Base-by-base conservation (phyloP, 129 eudicot genomes). In the Tagetes patula region DNA sequence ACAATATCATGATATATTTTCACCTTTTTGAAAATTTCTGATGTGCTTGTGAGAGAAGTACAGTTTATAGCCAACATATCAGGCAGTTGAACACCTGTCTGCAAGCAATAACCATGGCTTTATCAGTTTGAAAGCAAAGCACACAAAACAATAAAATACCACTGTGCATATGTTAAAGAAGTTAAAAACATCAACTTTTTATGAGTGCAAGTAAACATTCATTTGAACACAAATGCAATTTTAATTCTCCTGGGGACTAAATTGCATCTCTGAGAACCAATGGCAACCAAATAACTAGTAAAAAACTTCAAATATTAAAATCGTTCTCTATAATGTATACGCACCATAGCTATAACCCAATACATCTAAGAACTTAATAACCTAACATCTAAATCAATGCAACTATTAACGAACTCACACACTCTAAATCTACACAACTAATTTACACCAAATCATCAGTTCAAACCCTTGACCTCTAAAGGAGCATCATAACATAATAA, bases 11-110 rank as follows among this genome's bases (percentile, higher is more conserved):
- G 59, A 43, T 71, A 20, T 3, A n/a, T 34, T 20, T n/a, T 39
- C 84, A 92, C 96, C 97, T 95, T 91, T 75, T 89, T 66, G 88
- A 68, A 47, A 60, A 87, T 75, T 74, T 89, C 95, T 27, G 71
- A 74, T 47, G 78, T 74, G 63, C 8, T 74, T 74, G 78, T 47
- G 49, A 62, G 52, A 62, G 78, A 74, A 20, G 78, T 74, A 63
- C 78, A 74, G 42, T 48, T 62, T 34, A 74, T 36, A 56, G 48
- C 12, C 62, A 74, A 47, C 8, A 62, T 37, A 48, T 74, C 70
- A 3, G 90, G 97, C 43, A 77, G 73, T 75, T 83, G 82, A 65
- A 85, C 64, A 42, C 81, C 82, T 49, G 77, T 89, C 99, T 91
- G 95, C 1, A 13, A 64, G 41, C 68, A 75, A 43, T 6, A 75